Evolutionary conservation across 1,284 basidiomycete genomes (phyloP).

Genomic region (Wolfiporia cocos): DNA sequence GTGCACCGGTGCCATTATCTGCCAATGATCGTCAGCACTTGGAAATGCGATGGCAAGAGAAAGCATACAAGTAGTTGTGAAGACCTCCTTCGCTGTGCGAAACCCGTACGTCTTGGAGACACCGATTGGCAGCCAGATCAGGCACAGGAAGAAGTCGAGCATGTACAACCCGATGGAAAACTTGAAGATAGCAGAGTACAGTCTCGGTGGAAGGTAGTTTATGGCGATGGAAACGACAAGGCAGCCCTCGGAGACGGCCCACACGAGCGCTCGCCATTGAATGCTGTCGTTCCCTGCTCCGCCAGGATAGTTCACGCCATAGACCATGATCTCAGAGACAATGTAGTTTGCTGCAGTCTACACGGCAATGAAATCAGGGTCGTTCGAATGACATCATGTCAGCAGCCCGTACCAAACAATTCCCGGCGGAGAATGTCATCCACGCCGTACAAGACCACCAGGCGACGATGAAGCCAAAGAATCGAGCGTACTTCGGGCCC

Average conservation of each 20-base stretch:
- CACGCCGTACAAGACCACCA: slow-evolving; percentile 89
- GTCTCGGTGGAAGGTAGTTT: slow-evolving; percentile 74
- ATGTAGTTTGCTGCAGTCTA: slow-evolving; percentile 83
- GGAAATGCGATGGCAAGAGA: background rate
- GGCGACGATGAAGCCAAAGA: slow-evolving; percentile 82
- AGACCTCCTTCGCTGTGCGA: slow-evolving; percentile 72
- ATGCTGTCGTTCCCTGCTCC: slow-evolving; percentile 63
- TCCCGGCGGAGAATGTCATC: slow-evolving; percentile 84
- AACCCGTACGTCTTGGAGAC: slow-evolving; percentile 82
- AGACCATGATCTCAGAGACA: slow-evolving; percentile 75
- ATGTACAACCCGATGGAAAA: slow-evolving; percentile 68
- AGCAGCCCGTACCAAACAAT: slow-evolving; percentile 59
- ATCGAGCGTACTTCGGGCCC: slow-evolving; percentile 74
- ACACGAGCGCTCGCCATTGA: slow-evolving; percentile 79
- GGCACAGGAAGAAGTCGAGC: slow-evolving; percentile 77
- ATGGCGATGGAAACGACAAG: slow-evolving; percentile 66
- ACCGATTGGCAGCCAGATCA: slow-evolving; percentile 87
- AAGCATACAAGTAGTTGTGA: slow-evolving; percentile 72
- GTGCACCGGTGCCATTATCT: slow-evolving; percentile 86
- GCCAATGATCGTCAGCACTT: slow-evolving; percentile 2
- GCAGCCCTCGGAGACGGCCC: slow-evolving; percentile 71
- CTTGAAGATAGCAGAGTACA: slow-evolving; percentile 72
- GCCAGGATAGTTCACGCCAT: slow-evolving; percentile 74
- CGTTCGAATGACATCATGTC: background rate
- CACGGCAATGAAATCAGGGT: background rate